Percentiles rank a stretch among this genome's conserved stretches.
These are phyloP conservation scores for Metschnikowia lachancei DNA, from an alignment of 805 yeast species.

Conservation along the genomic window DNA sequence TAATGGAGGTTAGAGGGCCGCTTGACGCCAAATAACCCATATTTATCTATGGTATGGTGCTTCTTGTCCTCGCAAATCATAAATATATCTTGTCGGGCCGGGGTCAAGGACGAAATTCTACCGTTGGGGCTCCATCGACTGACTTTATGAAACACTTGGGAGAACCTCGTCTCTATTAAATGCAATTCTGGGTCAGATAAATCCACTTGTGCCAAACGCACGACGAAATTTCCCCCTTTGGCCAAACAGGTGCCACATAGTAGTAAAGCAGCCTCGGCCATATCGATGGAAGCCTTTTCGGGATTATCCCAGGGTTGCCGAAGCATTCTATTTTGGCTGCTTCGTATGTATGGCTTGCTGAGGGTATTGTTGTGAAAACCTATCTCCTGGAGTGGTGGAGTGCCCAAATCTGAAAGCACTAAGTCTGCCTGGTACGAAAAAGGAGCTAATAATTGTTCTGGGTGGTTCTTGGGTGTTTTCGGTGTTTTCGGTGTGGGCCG, in stretches of 20 bases:
- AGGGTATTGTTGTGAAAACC: constrained; percentile 40
- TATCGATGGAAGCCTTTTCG: constrained; percentile 32
- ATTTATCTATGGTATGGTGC: constrained; percentile 12
- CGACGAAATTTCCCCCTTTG: constrained; percentile 32
- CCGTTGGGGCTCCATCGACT: constrained; percentile 18
- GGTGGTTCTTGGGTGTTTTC: no score
- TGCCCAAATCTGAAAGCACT: constrained; percentile 35
- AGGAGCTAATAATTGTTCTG: not conserved
- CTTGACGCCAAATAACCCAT: constrained; percentile 15
- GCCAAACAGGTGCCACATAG: constrained; percentile 29
- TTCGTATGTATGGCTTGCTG: constrained; percentile 34
- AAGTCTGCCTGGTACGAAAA: constrained; percentile 32
- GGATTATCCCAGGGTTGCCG: constrained; percentile 27
- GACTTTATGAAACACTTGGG: constrained; percentile 29
- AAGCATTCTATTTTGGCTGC: constrained; percentile 26
- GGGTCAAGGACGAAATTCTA: constrained; percentile 2
- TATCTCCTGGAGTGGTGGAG: constrained; percentile 33
- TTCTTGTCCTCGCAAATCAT: constrained; percentile 27
- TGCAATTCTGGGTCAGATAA: constrained; percentile 30
- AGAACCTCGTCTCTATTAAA: constrained; percentile 25
- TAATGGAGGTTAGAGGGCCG: not conserved
- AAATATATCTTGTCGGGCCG: constrained; percentile 22
- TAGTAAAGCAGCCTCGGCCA: constrained; percentile 40
- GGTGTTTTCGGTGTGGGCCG: no score
- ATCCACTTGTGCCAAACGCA: constrained; percentile 28